These are phyloP conservation scores for Acidiella bohemica DNA, from an alignment of 495 filamentous ascomycete species.

Conservation along the genomic window DNA sequence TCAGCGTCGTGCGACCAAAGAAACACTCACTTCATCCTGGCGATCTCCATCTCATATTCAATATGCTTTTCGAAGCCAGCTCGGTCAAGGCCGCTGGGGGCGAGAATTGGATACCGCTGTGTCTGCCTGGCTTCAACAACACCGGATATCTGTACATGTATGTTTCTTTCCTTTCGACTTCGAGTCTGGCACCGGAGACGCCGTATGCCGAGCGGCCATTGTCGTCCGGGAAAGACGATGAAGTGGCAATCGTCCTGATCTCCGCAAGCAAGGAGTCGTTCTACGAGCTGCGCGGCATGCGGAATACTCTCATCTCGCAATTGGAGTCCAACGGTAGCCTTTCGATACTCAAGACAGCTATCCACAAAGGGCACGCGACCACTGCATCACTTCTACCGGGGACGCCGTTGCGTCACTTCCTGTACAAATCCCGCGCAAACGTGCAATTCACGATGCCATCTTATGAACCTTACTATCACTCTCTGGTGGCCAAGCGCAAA, in stretches of 20 bases:
- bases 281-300: constrained; percentile 76
- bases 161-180: constrained; percentile 71
- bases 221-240: constrained; percentile 43
- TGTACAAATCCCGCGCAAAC: constrained; percentile 86
- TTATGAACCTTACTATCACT: constrained; percentile 57
- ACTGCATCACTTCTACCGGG: constrained; percentile 65
- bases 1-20: constrained; percentile 85
- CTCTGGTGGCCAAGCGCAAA: constrained; percentile 50
- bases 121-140: constrained; percentile 93
- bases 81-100: constrained; percentile 78
- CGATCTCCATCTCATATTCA: constrained; percentile 92
- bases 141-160: constrained; percentile 99
- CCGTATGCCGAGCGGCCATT: constrained; percentile 23
- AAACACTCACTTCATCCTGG: constrained; percentile 93
- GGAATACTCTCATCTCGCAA: constrained; percentile 61
- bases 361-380: constrained; percentile 53
- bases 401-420: constrained; percentile 70
- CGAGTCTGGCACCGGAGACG: constrained; percentile 24
- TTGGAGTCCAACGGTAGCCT: constrained; percentile 65
- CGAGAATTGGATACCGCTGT: constrained; percentile 96
- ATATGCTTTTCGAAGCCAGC: constrained; percentile 96
- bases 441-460: constrained; percentile 92
- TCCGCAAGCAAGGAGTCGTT: constrained; percentile 87
- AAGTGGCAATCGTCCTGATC: constrained; percentile 83
- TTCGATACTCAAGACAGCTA: constrained; percentile 57